These are phyloP conservation scores for Fusarium nygamai DNA, from an alignment of 2,329 filamentous ascomycete genomes.

Conservation along the genomic window DNA sequence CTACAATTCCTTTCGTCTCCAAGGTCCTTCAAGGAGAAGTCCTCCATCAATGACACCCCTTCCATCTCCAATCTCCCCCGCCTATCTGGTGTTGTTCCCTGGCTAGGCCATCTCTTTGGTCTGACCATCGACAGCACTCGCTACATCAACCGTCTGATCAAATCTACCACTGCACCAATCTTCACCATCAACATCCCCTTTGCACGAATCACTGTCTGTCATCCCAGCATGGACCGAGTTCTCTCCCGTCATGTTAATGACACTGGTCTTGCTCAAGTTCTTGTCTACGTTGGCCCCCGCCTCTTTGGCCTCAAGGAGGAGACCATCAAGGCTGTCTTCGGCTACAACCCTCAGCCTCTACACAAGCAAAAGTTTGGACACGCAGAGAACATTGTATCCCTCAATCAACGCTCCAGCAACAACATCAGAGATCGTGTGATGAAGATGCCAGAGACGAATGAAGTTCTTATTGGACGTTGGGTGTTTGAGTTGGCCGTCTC, in stretches of 20 bases:
- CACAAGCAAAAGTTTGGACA: constrained; percentile 44
- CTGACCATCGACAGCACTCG: constrained; percentile 40
- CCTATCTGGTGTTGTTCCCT: constrained; percentile 36
- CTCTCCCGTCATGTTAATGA: constrained; percentile 44
- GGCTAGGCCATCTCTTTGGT: constrained; percentile 40
- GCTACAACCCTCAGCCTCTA: constrained; percentile 41
- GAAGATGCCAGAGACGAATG: constrained; percentile 27
- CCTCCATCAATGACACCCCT: neutral
- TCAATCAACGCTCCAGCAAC: constrained; percentile 37
- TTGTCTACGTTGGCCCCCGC: constrained; percentile 44
- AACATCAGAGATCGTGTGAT: constrained; percentile 35
- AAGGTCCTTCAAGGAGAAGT: constrained; percentile 10
- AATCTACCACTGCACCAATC: constrained; percentile 33
- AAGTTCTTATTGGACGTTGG: constrained; percentile 42
- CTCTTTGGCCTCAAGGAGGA: constrained; percentile 40
- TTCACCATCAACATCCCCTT: constrained; percentile 47
- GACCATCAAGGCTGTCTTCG: constrained; percentile 39
- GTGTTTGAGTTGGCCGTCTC: constrained; percentile 44
- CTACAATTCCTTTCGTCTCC: neutral
- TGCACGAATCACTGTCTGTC: constrained; percentile 41
- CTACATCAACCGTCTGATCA: constrained; percentile 42
- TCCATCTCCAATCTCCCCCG: constrained; percentile 37
- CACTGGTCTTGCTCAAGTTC: constrained; percentile 45
- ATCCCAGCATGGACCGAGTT: constrained; percentile 43
- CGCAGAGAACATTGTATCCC: constrained; percentile 31